Base-by-base conservation (phyloP, 441 rosid species). In the Brassica hybrid region DNA sequence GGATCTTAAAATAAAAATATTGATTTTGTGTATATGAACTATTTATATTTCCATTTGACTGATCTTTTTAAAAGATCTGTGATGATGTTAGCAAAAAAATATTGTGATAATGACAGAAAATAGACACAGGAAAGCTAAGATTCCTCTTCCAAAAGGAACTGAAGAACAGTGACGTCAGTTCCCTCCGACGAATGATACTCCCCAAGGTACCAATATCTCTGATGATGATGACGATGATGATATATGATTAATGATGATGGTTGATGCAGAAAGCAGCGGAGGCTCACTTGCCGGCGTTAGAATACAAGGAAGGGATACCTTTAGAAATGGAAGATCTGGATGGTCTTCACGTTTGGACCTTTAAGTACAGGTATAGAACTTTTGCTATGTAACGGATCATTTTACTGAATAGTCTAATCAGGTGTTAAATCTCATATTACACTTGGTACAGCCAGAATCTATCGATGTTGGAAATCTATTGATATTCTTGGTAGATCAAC, bases 101-200 rank as follows among this genome's bases (percentile, higher is more conserved):
- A 1, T 8, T 36, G 25, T 75, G 74, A 72, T 59, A 58, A 27
- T 50, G 48, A 12, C 78, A 93, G 98, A 96, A 78, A 62, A 86
- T 90, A 48, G 96, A 96, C 84, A 86, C 87, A 10, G 75, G 79
- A 83, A 88, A 84, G 77, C 70, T 94, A 77, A 87, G 84, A 72
- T 96, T 94, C 81, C 93, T 94, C 10, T 96, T 96, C 84, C 95
- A 92, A 69, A 94, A 96, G 88, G 93, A 92, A 65, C 90, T 96
- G 68, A 94, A 90, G 91, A 94, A 92, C 85, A 96, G 99, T 76
- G 98, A 96, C 63, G 99, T 96, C 50, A 88, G 94, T 87, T 86
- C 97, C 64, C 86, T 96, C 30, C 85, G 94, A 76, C 89, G 98
- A 80, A 94, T 92, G 94, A 75, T 94, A 65, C 98, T 96, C 69